These are phyloP conservation scores for Geranium incanum DNA, from an alignment of 441 rosid genomes.

Conservation along the genomic window DNA sequence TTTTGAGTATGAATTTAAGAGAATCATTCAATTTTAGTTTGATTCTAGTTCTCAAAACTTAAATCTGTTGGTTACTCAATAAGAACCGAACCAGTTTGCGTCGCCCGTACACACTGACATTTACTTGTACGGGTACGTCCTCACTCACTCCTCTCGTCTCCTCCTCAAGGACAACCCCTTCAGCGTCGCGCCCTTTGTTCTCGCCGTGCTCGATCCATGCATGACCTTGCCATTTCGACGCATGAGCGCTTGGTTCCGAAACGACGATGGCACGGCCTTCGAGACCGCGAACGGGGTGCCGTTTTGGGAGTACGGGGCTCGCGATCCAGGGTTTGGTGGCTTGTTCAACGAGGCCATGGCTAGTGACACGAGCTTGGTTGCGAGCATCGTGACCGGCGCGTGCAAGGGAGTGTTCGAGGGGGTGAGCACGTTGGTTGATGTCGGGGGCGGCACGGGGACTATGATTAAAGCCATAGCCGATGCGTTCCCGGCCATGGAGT, in stretches of 20 bases:
- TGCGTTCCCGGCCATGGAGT: constrained; percentile 25
- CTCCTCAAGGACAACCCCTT: background rate
- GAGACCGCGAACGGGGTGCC: constrained; percentile 20
- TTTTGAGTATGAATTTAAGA: no score
- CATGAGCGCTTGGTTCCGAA: constrained; percentile 24
- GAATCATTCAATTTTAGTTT: no score
- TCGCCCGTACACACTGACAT: no score
- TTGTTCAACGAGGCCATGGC: constrained; percentile 32
- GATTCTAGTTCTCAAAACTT: no score
- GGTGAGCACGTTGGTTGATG: constrained; percentile 16
- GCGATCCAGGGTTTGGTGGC: constrained; percentile 12
- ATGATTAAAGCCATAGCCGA: constrained; percentile 1
- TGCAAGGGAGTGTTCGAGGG: constrained; percentile 28
- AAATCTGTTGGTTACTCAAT: no score
- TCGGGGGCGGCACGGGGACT: constrained; percentile 39
- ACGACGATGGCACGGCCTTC: constrained; percentile 21
- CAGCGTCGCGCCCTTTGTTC: constrained; percentile 9
- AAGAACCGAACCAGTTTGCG: no score
- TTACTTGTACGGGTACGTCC: constrained; percentile 14
- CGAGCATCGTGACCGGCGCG: constrained; percentile 16
- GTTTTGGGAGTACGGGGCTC: constrained; percentile 20
- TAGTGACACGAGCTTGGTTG: constrained; percentile 23
- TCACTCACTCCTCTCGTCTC: constrained; percentile 27
- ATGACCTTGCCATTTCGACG: constrained; percentile 16
- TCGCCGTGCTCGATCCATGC: constrained; percentile 24